Evolutionary conservation across 129 eudicot species (phyloP), one percentile per base, ranked within the genome.

Genomic region (Tanacetum coccineum): DNA sequence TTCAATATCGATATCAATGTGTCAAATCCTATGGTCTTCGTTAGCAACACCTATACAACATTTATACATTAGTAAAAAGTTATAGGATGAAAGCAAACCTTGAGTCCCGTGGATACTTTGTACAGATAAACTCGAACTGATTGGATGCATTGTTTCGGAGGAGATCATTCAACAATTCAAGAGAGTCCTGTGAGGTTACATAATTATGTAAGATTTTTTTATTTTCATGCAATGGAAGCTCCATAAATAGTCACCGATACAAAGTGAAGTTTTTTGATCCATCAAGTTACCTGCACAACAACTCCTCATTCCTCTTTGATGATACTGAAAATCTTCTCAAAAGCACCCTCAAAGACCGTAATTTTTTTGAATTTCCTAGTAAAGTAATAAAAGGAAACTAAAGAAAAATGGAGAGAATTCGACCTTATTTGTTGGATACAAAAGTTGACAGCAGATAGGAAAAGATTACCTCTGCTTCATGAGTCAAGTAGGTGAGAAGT

Each of bases 231-330:
- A n/a, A n/a, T n/a, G n/a, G n/a, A n/a, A n/a, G n/a, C n/a, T n/a
- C n/a, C n/a, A n/a, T n/a, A n/a, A n/a, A n/a, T n/a, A n/a, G n/a
- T n/a, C n/a, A n/a, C n/a, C n/a, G n/a, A n/a, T n/a, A n/a, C n/a
- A n/a, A n/a, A n/a, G n/a, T n/a, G n/a, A n/a, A n/a, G n/a, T n/a
- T n/a, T n/a, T n/a, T n/a, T n/a, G n/a, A n/a, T n/a, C n/a, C n/a
- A n/a, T n/a, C n/a, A n/a, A n/a, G n/a, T n/a, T n/a, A n/a, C n/a
- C n/a, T n/a, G n/a, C n/a, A n/a, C n/a, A n/a, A n/a, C n/a, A 56
- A 95, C 96, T 61, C 98, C 98, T 70, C n/a, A n/a, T n/a, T 92
- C 98, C 73, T 92, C 98, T 75, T 78, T 88, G 15, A 92, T 86
- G 50, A 92, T 82, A 74, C 96, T 84, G 70, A 92, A n/a, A 88